Base-by-base conservation (phyloP, 2,329 filamentous ascomycete species). In the Amylocarpus encephaloides region DNA sequence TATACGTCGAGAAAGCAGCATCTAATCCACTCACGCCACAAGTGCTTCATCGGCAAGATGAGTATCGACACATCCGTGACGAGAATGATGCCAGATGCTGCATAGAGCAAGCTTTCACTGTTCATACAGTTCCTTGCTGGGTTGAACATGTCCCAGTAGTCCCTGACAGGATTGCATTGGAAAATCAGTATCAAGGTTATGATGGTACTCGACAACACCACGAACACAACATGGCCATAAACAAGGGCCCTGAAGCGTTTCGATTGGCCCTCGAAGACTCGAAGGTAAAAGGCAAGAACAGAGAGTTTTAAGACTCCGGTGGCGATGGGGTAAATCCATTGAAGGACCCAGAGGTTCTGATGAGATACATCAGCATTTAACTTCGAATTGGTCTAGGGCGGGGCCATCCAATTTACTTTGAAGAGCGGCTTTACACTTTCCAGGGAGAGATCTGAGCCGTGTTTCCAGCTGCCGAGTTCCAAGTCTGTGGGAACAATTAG, bases 271-370 rank as follows among this genome's bases (percentile, higher is more conserved):
- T 43, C 33, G 42, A 50, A 50, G 18, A 50, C 29, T 34, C 48
- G 48, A 13, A 50, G 48, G 18, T 45, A 50, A 32, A 50, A 42
- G 5, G 48, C 22, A 11, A 50, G 35, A 19, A 50, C 40, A 16
- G 48, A 50, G 5, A 50, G 29, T 39, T 50, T 50, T 10, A 43
- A 29, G n/a, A 26, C 19, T 18, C 41, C 48, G 29, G 34, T 29
- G 16, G 33, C 42, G 10, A 50, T 16, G 10, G 32, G 15, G 15
- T 45, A 41, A 12, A 34, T 9, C 41, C 40, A 44, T 36, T 50
- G 48, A 2, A 50, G 32, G n/a, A 46, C 7, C 48, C 48, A 50
- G 19, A 50, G 48, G 29, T 45, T 16, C 48, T 50, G 16, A 11
- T 12, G 13, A 22, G 12, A 33, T 12, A 34, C 13, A 12, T 32